Base-by-base conservation (phyloP, 139 green algal species). In the Parachlorella kessleri region DNA sequence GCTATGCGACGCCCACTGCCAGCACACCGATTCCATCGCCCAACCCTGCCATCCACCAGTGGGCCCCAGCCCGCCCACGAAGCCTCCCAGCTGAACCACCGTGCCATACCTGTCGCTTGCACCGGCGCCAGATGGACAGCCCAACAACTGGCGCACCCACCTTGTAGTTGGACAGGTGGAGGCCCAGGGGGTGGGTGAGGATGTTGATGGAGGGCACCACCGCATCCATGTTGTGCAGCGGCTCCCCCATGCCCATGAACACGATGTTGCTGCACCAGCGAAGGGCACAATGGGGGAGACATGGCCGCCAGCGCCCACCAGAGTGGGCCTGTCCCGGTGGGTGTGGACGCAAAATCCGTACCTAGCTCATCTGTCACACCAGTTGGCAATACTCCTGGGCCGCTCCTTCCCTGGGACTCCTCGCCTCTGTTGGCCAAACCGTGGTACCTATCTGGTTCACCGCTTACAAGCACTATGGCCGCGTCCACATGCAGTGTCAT, bases 221-320 rank as follows among this genome's bases (percentile, higher is more conserved):
- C 3, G 86, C 85, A 0, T 84, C 79, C 40, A 88, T 39, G 83
- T 97, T 97, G 83, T 98, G 86, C 71, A 97, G 48, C 14, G 94
- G 94, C 86, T 98, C 94, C 2, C 92, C 91, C 88, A 93, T 93
- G 30, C 87, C 89, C 94, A 98, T 98, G 81, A 94, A 98, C 9
- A 98, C 94, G 1, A 97, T 55, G 78, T 98, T 97, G 41, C 83
- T 93, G 54, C 96, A 81, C 26, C 86, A 82, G 1, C 54, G 63
- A 63, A 10, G 26, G 30, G 69, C 66, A 66, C 40, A 55, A 71
- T 76, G 59, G 69, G 69, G 26, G 54, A 73, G 55, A 78, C 30
- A 59, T 78, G 73, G 35, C 37, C 6, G 59, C 10, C 59, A n/a
- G 10, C 10, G 30, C n/a, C n/a, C n/a, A n/a, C n/a, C n/a, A n/a